Base-by-base conservation (phyloP, 2,329 filamentous ascomycete genomes). In the Pseudocercospora fuligena region DNA sequence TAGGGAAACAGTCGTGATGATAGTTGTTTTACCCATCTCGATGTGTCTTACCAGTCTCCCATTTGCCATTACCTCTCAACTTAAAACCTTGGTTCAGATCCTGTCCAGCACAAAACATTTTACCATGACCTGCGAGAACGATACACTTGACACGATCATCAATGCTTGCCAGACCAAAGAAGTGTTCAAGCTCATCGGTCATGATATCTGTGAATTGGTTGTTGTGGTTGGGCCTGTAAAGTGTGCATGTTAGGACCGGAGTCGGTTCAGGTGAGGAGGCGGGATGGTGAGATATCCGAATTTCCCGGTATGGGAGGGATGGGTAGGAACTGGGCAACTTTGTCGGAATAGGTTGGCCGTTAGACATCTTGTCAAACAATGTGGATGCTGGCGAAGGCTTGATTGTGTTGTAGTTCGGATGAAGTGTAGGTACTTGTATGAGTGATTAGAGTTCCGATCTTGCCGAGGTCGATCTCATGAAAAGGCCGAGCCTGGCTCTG, bases 171-270 rank as follows among this genome's bases (percentile, higher is more conserved):
- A 71, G 43, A 6, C 58, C 64, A 27, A 71, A 71, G 66, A 71
- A 71, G 47, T 71, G 61, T 59, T 71, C 69, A 12, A 71, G 58
- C 54, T 71, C 69, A 54, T 71, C 69, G 12, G 69, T 71, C 69
- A 71, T 71, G 60, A 71, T 49, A 31, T 71, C 69, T 40, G 69
- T 71, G 61, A 70, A 71, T 29, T 68, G 67, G 65, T 71, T 71
- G 62, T 67, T 71, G 49, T 65, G 46, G 23, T 63, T 54, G 6
- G 66, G 68, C 43, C 69, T 62, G 63, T 70, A 63, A 14, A 71
- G 33, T 19, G 68, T 71, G 51, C 66, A 67, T 43, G 68, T 65
- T 40, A 71, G 14, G 21, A 71, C 64, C 29, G 69, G 68, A n/a
- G 68, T 70, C 23, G 65, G 65, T 33, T 51, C 57, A 29, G 56